Evolutionary conservation across 225 moss, liverwort and hornwort genomes (phyloP).

Genomic region (Pleurozium schreberi): DNA sequence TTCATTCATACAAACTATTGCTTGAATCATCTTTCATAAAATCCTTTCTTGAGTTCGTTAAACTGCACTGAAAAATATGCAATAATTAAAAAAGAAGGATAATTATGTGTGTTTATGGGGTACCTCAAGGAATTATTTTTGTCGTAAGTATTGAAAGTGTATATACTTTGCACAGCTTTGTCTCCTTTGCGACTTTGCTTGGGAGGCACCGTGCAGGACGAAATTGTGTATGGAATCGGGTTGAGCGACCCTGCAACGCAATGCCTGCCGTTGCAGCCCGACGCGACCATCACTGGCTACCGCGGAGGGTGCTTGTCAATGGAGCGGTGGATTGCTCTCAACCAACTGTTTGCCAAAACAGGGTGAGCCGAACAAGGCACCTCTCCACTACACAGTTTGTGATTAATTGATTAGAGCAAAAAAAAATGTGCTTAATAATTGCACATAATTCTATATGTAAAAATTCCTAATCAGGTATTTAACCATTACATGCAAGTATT

Average conservation of each 20-base stretch:
- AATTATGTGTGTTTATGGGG: background rate
- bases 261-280: slow-evolving; percentile 32
- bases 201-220: background rate
- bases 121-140: background rate
- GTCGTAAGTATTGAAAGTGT: background rate
- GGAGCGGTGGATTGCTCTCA: slow-evolving; percentile 61
- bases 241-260: background rate
- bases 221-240: slow-evolving; percentile 37
- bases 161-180: background rate
- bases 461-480: background rate
- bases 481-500: background rate
- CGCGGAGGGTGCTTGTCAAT: slow-evolving; percentile 49
- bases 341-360: slow-evolving; percentile 39
- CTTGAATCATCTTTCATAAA: background rate
- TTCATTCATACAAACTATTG: background rate
- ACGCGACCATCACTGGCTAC: slow-evolving; percentile 28
- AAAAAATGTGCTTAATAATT: background rate
- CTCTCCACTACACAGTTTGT: background rate
- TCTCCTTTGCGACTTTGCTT: background rate
- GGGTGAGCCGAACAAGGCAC: slow-evolving; percentile 9
- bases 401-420: background rate
- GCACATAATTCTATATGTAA: background rate
- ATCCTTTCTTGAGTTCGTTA: background rate
- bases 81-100: background rate
- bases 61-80: too few relatives aligned